phyloP scores from a whole-genome alignment of 352 stramenopile species.

The Pythium scleroteichum region DNA sequence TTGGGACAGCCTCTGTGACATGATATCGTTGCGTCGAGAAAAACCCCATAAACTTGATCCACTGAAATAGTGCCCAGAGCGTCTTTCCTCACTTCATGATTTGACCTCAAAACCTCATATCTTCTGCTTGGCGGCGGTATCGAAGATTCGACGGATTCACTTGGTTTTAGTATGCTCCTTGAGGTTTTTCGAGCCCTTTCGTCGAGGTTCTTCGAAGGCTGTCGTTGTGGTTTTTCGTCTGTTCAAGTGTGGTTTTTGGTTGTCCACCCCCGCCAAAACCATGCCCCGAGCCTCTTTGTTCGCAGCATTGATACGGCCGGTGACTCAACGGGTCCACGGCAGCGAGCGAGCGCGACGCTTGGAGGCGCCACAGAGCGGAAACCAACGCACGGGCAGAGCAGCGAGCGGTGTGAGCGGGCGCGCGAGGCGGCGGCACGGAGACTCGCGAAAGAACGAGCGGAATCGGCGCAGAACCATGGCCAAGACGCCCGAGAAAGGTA shows the following conservation, averaged over 20 bases:
- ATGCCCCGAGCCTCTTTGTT: too few relatives aligned
- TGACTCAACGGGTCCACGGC: conserved; percentile 7
- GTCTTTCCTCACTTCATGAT: conserved; percentile 2
- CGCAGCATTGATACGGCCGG: conserved; percentile 5
- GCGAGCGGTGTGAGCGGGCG: too few relatives aligned
- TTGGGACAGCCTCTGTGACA: too few relatives aligned
- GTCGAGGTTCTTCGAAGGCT: conserved; percentile 14
- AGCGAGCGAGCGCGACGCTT: conserved; percentile 27
- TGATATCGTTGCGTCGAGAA: too few relatives aligned
- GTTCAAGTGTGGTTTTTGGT: conserved; percentile 19
- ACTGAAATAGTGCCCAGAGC: background rate
- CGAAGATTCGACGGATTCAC: conserved; percentile 16
- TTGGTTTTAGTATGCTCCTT: background rate
- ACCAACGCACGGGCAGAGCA: background rate
- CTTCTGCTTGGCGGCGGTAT: background rate
- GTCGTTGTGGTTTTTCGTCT: conserved; percentile 10
- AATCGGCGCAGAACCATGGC: conserved; percentile 32
- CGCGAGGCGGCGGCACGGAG: background rate
- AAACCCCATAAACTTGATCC: background rate
- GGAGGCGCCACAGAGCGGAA: conserved; percentile 1
- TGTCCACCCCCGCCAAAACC: conserved; percentile 4
- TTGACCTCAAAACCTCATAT: conserved; percentile 19
- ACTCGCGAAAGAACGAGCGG: background rate
- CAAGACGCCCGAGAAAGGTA: conserved; percentile 52
- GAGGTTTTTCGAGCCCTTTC: conserved; percentile 12